phyloP scores from a whole-genome alignment of 2,329 filamentous ascomycete genomes.

The Reticulascus tulasneorum region DNA sequence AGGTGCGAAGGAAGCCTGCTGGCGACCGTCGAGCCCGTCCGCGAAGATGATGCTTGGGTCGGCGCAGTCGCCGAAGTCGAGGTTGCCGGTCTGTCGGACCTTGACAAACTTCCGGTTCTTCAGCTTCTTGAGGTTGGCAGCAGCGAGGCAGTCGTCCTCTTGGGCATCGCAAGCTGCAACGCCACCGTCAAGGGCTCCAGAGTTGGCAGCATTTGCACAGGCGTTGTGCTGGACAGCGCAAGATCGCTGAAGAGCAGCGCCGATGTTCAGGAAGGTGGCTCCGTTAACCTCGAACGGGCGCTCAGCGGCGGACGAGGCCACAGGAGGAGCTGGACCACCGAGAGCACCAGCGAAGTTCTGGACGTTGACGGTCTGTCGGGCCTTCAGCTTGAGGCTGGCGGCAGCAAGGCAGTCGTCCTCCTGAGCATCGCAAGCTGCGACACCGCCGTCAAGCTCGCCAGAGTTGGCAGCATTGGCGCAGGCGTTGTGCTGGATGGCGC shows the following conservation, averaged over 20 bases:
- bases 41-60: constrained; percentile 48
- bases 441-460: not conserved
- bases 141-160: constrained; percentile 32
- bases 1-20: constrained; percentile 37
- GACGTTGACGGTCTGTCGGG: constrained; percentile 28
- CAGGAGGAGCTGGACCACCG: constrained; percentile 38
- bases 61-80: constrained; percentile 42
- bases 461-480: not conserved
- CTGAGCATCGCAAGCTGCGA: not conserved
- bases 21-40: constrained; percentile 42
- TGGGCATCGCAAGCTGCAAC: constrained; percentile 40
- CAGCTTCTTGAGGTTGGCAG: constrained; percentile 13
- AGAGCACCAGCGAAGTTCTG: constrained; percentile 42
- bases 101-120: constrained; percentile 9
- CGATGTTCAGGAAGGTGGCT: constrained; percentile 48
- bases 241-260: constrained; percentile 43
- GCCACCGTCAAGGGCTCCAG: constrained; percentile 31
- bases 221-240: constrained; percentile 49
- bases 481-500: constrained; percentile 19
- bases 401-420: constrained; percentile 1
- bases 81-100: constrained; percentile 12
- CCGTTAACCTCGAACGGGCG: constrained; percentile 50
- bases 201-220: constrained; percentile 46
- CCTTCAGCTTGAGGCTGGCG: constrained; percentile 3
- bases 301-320: constrained; percentile 29